Evolutionary conservation across 2,329 filamentous ascomycete genomes (phyloP).

Genomic region (Lachnellula willkommii): DNA sequence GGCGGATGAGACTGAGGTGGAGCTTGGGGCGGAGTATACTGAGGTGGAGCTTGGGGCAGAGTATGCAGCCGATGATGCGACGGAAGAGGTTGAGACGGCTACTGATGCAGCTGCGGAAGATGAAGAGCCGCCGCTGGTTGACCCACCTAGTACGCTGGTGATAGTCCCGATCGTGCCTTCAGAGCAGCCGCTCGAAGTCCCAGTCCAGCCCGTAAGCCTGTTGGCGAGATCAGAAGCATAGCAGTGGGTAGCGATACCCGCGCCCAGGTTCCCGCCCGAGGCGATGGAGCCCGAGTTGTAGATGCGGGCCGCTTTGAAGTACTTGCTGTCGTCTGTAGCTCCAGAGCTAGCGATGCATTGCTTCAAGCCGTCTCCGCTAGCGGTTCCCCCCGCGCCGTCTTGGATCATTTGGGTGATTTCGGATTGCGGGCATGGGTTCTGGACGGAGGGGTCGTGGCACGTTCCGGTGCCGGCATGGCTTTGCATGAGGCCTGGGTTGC

Average conservation of each 20-base stretch:
- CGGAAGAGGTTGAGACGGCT: neutral
- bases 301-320: conserved; percentile 34
- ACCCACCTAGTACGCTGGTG: neutral
- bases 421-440: conserved; percentile 8
- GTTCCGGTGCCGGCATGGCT: conserved; percentile 10
- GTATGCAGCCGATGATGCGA: neutral
- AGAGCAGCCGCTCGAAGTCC: conserved; percentile 13
- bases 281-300: conserved; percentile 39
- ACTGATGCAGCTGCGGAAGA: neutral
- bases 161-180: conserved; percentile 10
- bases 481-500: conserved; percentile 27
- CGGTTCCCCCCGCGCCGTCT: conserved; percentile 35
- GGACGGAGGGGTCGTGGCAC: conserved; percentile 7
- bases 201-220: conserved; percentile 18
- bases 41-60: neutral
- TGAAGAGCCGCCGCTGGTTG: neutral
- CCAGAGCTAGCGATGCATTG: conserved; percentile 30
- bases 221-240: conserved; percentile 26
- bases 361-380: conserved; percentile 32
- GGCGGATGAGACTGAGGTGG: neutral
- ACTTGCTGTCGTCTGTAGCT: conserved; percentile 25
- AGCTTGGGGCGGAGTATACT: neutral
- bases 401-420: conserved; percentile 31
- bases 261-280: conserved; percentile 30
- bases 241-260: conserved; percentile 20